phyloP scores from a whole-genome alignment of 768 basidiomycete genomes.

The Saitozyma sp. region DNA sequence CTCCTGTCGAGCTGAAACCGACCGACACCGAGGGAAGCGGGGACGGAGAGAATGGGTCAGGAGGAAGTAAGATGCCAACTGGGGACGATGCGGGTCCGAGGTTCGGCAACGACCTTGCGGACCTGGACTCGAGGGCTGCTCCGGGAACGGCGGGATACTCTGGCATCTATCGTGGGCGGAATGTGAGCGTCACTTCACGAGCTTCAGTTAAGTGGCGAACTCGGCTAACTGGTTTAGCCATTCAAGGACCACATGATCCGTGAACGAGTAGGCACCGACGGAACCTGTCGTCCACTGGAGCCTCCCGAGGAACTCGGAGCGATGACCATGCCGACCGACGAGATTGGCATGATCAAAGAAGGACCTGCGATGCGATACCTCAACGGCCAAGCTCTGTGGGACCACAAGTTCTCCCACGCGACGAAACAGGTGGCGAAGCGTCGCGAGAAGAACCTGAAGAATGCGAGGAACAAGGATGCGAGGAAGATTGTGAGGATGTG shows the following conservation, averaged over 20 bases:
- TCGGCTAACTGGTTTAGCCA: constrained; percentile 24
- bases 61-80: constrained; percentile 6
- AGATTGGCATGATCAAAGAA: constrained; percentile 76
- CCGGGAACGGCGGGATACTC: constrained; percentile 31
- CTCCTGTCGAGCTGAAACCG: no score
- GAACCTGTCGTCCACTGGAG: constrained; percentile 80
- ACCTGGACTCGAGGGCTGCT: constrained; percentile 18
- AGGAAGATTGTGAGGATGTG: constrained; percentile 60
- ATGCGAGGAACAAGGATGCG: constrained; percentile 27
- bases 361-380: constrained; percentile 74
- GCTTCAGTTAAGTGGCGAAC: not conserved
- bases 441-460: constrained; percentile 35
- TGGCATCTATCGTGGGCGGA: constrained; percentile 30
- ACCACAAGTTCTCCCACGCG: constrained; percentile 37
- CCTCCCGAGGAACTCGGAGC: constrained; percentile 66
- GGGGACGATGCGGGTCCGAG: constrained; percentile 45
- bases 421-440: constrained; percentile 39
- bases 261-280: constrained; percentile 80
- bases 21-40: no score
- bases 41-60: no score
- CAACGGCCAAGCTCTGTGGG: constrained; percentile 51
- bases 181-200: constrained; percentile 18
- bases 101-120: constrained; percentile 25
- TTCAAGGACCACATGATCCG: constrained; percentile 72
- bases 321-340: constrained; percentile 64